These are phyloP conservation scores for Davidsoniella virescens DNA, from an alignment of 2,329 filamentous ascomycete species.

Conservation along the genomic window DNA sequence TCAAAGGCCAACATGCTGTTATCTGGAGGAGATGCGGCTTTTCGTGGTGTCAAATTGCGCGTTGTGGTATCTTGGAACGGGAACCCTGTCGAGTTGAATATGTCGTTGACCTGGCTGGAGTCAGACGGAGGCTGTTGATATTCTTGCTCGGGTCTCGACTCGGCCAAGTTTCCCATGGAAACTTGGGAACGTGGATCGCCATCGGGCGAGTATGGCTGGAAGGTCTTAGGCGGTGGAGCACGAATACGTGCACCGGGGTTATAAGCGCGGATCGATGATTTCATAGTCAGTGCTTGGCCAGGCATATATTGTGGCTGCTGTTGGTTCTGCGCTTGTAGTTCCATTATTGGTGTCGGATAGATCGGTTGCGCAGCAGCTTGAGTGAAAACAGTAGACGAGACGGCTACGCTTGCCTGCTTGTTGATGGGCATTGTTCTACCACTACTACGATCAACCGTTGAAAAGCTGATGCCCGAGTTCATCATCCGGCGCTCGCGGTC, in stretches of 20 bases:
- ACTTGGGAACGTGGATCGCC: background rate
- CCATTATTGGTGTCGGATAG: conserved; percentile 2
- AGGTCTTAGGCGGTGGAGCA: background rate
- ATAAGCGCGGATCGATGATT: conserved; percentile 1
- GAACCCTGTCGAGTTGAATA: conserved; percentile 3
- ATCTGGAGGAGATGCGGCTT: background rate
- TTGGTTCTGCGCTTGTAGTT: background rate
- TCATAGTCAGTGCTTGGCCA: background rate
- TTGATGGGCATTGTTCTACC: conserved; percentile 15
- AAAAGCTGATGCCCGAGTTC: conserved; percentile 38
- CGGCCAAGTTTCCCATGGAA: too few species aligned
- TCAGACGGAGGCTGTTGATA: conserved; percentile 3
- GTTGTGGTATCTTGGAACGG: background rate
- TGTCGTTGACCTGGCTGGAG: conserved; percentile 5
- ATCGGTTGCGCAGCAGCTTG: conserved; percentile 7
- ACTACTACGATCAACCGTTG: conserved; percentile 21
- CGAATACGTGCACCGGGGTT: conserved; percentile 3
- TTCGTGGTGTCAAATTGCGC: background rate
- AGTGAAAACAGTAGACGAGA: conserved; percentile 12
- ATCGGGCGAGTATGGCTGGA: background rate
- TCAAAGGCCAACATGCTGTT: too few species aligned
- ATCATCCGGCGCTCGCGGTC: conserved; percentile 23
- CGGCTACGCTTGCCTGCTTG: background rate
- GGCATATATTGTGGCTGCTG: conserved; percentile 13
- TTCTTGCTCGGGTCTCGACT: background rate